Base-by-base conservation (phyloP, 257 asterid genomes). In the Penstemon eatonii region DNA sequence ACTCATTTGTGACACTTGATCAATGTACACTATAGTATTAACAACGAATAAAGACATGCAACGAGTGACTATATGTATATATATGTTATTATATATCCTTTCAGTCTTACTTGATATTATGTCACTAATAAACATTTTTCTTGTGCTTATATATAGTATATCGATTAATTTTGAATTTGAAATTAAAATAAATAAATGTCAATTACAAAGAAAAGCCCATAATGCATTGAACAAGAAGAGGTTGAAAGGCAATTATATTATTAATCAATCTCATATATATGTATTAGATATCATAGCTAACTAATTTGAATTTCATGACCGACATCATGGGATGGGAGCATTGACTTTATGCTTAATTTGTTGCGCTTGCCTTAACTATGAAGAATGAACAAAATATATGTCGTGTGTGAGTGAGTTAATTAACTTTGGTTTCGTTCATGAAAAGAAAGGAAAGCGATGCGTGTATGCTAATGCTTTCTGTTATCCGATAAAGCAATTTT, bases 331-430 rank as follows among this genome's bases (percentile, higher is more conserved):
- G 45, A 38, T 37, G 44, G 25, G 45, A 38, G 41, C 44, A 57
- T 67, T 56, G 72, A 67, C 63, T 53, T 49, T 37, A 6, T 67
- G 37, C n/a, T 38, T 25, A 25, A 25, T 25, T 42, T 11, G 54
- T 37, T 44, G 64, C 33, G 19, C 36, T 54, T 42, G 59, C 51
- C 67, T 59, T 59, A 58, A 11, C 12, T 11, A 41, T 8, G 47
- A 70, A 60, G 68, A 68, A 45, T 47, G 52, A 6, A 2, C 33
- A 25, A 25, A 25, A 25, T 25, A 25, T 25, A 25, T 25, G 33
- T 25, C 33, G 33, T 25, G 33, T 63, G 68, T n/a, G 47, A 33
- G 54, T 1, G 54, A 9, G 54, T 49, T 46, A 25, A 25, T 49
- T 46, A 25, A 25, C 33, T 25, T 25, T 6, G 7, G 8, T 8